phyloP scores from a whole-genome alignment of 108 stramenopile species.

The Fragilaria radians region DNA sequence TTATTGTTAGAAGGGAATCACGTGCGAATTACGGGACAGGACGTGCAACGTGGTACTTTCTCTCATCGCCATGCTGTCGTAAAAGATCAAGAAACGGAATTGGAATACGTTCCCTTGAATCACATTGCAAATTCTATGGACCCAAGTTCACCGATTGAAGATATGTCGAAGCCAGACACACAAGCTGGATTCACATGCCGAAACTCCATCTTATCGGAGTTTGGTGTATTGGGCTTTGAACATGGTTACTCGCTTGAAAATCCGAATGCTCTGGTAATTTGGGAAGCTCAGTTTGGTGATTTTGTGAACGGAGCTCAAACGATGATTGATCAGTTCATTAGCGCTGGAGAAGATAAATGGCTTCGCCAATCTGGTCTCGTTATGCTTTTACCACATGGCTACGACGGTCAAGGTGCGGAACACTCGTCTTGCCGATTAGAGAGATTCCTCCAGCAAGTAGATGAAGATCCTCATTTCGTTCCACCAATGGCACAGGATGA shows the following conservation, averaged over 20 bases:
- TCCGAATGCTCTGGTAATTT: constrained; percentile 92
- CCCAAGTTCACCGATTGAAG: constrained; percentile 77
- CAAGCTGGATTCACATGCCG: constrained; percentile 89
- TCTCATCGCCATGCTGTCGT: constrained; percentile 95
- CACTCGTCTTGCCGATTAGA: constrained; percentile 97
- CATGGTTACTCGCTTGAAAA: constrained; percentile 95
- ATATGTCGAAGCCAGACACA: constrained; percentile 62
- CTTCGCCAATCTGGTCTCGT: constrained; percentile 93
- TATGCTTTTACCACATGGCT: constrained; percentile 96
- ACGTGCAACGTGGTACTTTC: constrained; percentile 97
- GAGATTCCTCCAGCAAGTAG: constrained; percentile 94
- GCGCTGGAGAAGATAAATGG: constrained; percentile 99
- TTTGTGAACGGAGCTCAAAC: constrained; percentile 98
- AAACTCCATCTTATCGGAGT: constrained; percentile 96
- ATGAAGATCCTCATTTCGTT: constrained; percentile 94
- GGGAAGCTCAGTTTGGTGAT: constrained; percentile 99
- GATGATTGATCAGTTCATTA: constrained; percentile 98
- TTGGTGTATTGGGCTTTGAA: constrained; percentile 98
- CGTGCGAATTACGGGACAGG: constrained; percentile 97
- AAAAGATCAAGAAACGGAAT: constrained; percentile 91
- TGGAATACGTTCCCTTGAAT: constrained; percentile 90
- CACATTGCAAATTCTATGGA: constrained; percentile 72
- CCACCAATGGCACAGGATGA: constrained; percentile 85
- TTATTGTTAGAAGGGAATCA: constrained; percentile 96
- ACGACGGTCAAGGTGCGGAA: constrained; percentile 98